Conservation (phyloP, 2,329 filamentous ascomycete genomes). For the Talaromyces sp. region DNA sequence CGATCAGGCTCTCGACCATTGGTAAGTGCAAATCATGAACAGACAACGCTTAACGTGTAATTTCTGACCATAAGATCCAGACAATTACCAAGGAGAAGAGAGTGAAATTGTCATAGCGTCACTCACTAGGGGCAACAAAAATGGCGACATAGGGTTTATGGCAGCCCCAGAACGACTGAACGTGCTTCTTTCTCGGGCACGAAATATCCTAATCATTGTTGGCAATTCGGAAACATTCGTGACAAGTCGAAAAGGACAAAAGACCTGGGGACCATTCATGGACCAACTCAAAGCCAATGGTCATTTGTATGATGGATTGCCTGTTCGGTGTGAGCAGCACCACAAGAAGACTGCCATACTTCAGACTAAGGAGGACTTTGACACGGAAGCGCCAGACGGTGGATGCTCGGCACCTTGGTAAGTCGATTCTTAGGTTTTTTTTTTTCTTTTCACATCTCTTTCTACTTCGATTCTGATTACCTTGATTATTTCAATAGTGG, state of each 20-base stretch:
- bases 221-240: slow-evolving; percentile 66
- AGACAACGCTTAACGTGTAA: background rate
- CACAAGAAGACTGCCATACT: slow-evolving; percentile 47
- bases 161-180: slow-evolving; percentile 61
- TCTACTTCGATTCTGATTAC: slow-evolving; percentile 8
- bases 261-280: slow-evolving; percentile 56
- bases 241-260: slow-evolving; percentile 51
- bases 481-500: slow-evolving; percentile 27
- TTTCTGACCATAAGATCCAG: slow-evolving; percentile 32
- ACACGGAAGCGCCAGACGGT: slow-evolving; percentile 60
- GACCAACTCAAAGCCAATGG: slow-evolving; percentile 47
- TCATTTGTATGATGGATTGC: slow-evolving; percentile 57
- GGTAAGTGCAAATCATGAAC: slow-evolving; percentile 41
- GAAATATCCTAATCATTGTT: slow-evolving; percentile 62
- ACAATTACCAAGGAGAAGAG: slow-evolving; percentile 77
- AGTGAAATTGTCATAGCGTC: slow-evolving; percentile 66
- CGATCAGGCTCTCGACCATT: slow-evolving; percentile 62
- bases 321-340: slow-evolving; percentile 57
- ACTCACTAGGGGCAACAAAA: slow-evolving; percentile 60
- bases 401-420: slow-evolving; percentile 63
- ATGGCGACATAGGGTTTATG: slow-evolving; percentile 67
- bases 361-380: slow-evolving; percentile 53
- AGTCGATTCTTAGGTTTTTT: slow-evolving; percentile 14
- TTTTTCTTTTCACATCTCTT: background rate
- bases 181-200: slow-evolving; percentile 63